Evolutionary conservation across 257 asterid species (phyloP).

Genomic region (Plantago major): DNA sequence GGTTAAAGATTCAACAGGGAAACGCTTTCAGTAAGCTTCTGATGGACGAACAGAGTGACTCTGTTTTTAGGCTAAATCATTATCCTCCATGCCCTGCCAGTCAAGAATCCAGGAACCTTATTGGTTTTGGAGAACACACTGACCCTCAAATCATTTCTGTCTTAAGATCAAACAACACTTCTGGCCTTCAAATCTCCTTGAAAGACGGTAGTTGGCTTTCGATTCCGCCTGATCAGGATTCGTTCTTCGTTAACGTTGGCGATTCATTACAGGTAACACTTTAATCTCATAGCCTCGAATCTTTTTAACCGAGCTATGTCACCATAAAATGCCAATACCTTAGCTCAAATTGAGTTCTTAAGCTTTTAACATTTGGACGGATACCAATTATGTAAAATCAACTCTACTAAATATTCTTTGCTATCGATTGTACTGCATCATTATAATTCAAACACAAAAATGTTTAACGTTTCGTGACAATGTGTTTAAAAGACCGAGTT

Average conservation of each 20-base stretch:
- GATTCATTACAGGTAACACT: constrained; percentile 72
- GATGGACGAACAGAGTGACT: constrained; percentile 61
- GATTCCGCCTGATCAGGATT: constrained; percentile 66
- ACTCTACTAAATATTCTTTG: too few species aligned
- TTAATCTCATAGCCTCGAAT: neutral
- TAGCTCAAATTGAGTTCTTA: too few species aligned
- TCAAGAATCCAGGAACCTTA: constrained; percentile 31
- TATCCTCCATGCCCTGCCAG: constrained; percentile 58
- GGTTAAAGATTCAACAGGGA: constrained; percentile 35
- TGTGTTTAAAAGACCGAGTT: too few species aligned
- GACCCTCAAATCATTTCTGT: constrained; percentile 89
- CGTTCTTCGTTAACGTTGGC: constrained; percentile 79
- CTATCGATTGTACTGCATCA: too few species aligned
- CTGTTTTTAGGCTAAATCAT: constrained; percentile 57
- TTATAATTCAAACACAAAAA: too few species aligned
- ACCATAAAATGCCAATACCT: neutral
- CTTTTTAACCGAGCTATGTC: neutral
- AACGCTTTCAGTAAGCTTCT: constrained; percentile 43
- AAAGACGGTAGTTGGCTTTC: constrained; percentile 69
- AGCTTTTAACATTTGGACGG: too few species aligned
- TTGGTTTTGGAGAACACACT: constrained; percentile 80
- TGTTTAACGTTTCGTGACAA: too few species aligned
- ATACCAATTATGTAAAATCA: too few species aligned
- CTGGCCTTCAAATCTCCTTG: constrained; percentile 64
- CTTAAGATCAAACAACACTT: constrained; percentile 67